Evolutionary conservation across 148 eudicot species (phyloP).

Genomic region (Camellia granthamiana): DNA sequence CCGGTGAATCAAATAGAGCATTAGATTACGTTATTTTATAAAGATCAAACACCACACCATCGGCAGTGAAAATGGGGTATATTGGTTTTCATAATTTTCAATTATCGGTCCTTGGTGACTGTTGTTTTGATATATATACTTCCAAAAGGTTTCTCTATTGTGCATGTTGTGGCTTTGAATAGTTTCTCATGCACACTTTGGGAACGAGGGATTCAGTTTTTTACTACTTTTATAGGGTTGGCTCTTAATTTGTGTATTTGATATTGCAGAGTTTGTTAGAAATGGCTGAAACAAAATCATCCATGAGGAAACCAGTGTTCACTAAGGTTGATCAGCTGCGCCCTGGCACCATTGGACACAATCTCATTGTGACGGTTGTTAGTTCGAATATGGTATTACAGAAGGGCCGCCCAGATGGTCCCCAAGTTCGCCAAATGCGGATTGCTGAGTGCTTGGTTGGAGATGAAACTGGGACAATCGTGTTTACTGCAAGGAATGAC

Average conservation of each 20-base stretch:
- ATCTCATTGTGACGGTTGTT: constrained; percentile 29
- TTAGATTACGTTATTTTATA: background rate
- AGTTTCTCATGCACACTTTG: background rate
- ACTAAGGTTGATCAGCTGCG: constrained; percentile 35
- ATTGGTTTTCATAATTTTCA: background rate
- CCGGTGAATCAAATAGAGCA: background rate
- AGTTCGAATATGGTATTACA: constrained; percentile 33
- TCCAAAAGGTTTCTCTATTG: background rate
- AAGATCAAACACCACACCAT: background rate
- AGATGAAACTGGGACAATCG: constrained; percentile 31
- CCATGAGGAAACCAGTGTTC: constrained; percentile 36
- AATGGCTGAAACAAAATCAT: constrained; percentile 27
- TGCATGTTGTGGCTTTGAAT: background rate
- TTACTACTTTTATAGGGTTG: background rate
- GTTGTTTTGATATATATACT: background rate
- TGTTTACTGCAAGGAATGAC: constrained; percentile 37
- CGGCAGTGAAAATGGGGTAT: background rate
- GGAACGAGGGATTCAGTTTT: background rate
- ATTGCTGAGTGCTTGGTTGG: constrained; percentile 33
- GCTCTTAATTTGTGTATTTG: background rate
- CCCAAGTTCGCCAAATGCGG: constrained; percentile 29
- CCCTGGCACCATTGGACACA: constrained; percentile 35
- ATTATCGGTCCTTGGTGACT: background rate
- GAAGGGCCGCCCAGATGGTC: constrained; percentile 30
- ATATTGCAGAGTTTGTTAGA: constrained; percentile 4